phyloP scores from a whole-genome alignment of 1,284 basidiomycete species.

The Tilletia indica region DNA sequence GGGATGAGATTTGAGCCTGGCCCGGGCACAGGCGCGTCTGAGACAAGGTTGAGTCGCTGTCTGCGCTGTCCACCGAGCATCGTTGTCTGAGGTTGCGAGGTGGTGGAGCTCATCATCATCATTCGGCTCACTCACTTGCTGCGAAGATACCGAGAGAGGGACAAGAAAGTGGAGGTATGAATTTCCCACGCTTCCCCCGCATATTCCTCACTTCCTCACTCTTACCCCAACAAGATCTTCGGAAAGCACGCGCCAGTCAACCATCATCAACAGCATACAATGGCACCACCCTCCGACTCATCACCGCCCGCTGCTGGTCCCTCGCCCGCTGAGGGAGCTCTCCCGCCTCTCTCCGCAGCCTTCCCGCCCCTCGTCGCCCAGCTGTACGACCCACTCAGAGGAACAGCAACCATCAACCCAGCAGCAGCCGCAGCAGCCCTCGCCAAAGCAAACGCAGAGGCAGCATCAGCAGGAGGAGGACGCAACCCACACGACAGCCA shows the following conservation, averaged over 20 bases:
- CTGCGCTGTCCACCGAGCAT: no score
- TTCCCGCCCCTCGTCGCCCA: conserved; percentile 13
- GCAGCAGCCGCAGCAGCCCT: conserved; percentile 12
- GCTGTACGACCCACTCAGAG: conserved; percentile 13
- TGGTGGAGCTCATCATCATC: no score
- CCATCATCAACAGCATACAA: not conserved
- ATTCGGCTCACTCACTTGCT: no score
- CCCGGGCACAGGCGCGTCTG: conserved; percentile 15
- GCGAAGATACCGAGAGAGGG: no score
- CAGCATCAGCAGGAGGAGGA: not conserved
- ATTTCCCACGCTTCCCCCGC: no score
- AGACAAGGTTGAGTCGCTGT: conserved; percentile 11
- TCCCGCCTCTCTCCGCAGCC: not conserved
- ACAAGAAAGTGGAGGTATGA: no score
- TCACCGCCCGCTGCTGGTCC: not conserved
- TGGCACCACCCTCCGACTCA: not conserved
- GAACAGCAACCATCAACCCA: conserved; percentile 13
- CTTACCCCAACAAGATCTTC: no score
- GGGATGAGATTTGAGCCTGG: conserved; percentile 4
- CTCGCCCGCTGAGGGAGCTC: not conserved
- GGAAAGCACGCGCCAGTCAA: no score
- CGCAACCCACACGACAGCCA: not conserved
- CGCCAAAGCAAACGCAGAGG: conserved; percentile 3
- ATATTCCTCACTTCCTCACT: no score
- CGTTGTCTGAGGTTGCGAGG: no score